phyloP scores from a whole-genome alignment of 2,329 filamentous ascomycete genomes.

The Epichloe sp. region DNA sequence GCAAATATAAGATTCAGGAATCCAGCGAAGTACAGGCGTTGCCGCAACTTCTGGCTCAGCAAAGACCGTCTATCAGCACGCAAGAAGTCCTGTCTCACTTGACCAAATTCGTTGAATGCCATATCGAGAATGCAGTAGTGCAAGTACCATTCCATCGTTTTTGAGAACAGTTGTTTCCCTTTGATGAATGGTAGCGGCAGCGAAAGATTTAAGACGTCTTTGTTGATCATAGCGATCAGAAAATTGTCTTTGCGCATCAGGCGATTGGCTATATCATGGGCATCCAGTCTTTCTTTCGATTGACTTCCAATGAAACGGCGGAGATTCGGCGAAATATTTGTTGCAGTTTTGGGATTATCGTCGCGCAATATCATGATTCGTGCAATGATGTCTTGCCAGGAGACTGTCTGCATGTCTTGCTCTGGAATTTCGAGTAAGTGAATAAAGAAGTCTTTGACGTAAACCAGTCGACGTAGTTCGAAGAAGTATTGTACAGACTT shows the following conservation, averaged over 20 bases:
- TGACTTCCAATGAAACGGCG: constrained; percentile 60
- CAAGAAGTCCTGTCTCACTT: constrained; percentile 75
- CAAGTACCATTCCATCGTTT: constrained; percentile 83
- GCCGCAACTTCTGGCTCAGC: constrained; percentile 64
- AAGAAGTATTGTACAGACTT: constrained; percentile 62
- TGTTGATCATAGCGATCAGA: constrained; percentile 92
- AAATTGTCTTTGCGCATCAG: constrained; percentile 97
- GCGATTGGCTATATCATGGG: constrained; percentile 92
- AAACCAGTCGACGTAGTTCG: constrained; percentile 57
- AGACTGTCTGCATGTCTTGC: constrained; percentile 83
- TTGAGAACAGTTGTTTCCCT: constrained; percentile 71
- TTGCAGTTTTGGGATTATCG: constrained; percentile 68
- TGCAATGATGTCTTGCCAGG: constrained; percentile 83
- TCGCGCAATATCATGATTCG: constrained; percentile 76
- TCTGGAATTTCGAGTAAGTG: constrained; percentile 70
- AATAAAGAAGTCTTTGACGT: constrained; percentile 77
- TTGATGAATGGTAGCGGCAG: constrained; percentile 74
- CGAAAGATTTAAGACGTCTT: constrained; percentile 80
- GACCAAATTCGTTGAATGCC: constrained; percentile 80
- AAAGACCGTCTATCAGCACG: constrained; percentile 68
- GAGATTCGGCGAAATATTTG: constrained; percentile 37
- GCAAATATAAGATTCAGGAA: constrained; percentile 77
- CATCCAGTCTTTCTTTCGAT: constrained; percentile 87
- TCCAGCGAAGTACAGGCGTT: constrained; percentile 70
- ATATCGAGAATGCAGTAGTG: constrained; percentile 85